phyloP scores from a whole-genome alignment of 495 filamentous ascomycete genomes.

The Aspergillus heteromorphus region DNA sequence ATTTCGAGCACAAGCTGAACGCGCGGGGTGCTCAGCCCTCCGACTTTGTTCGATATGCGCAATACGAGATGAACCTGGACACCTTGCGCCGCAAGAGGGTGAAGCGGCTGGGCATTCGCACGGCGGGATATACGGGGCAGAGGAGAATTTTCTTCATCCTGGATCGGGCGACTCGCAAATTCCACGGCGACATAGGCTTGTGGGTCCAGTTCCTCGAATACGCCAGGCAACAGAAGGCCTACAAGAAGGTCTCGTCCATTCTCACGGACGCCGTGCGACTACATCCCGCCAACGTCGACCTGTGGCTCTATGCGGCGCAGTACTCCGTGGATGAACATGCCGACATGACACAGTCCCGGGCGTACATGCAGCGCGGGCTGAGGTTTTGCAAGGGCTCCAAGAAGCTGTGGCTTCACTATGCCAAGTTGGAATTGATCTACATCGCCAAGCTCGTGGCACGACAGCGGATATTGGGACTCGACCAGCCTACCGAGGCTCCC shows the following conservation, averaged over 20 bases:
- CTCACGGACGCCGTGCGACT: constrained; percentile 74
- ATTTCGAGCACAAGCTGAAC: constrained; percentile 88
- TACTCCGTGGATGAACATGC: constrained; percentile 68
- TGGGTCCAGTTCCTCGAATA: constrained; percentile 93
- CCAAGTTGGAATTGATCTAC: constrained; percentile 87
- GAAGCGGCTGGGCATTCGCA: constrained; percentile 69
- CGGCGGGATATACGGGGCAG: constrained; percentile 58
- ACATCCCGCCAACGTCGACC: constrained; percentile 73
- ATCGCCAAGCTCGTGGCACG: constrained; percentile 69
- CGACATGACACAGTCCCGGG: constrained; percentile 79
- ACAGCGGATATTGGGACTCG: constrained; percentile 64
- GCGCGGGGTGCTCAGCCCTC: constrained; percentile 65
- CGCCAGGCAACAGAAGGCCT: constrained; percentile 66
- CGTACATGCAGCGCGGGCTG: constrained; percentile 83
- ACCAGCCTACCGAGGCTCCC: constrained; percentile 41
- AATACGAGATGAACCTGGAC: constrained; percentile 90
- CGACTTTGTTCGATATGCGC: constrained; percentile 80
- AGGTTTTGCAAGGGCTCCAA: constrained; percentile 74
- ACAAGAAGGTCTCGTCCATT: constrained; percentile 72
- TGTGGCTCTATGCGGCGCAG: constrained; percentile 84
- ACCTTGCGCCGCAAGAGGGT: constrained; percentile 73
- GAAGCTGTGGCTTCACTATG: constrained; percentile 82
- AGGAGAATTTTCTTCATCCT: constrained; percentile 82
- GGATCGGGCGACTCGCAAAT: constrained; percentile 79
- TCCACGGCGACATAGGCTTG: constrained; percentile 73